Evolutionary conservation across 2,329 filamentous ascomycete species (phyloP).

Genomic region (Epichloe brachyelytri): DNA sequence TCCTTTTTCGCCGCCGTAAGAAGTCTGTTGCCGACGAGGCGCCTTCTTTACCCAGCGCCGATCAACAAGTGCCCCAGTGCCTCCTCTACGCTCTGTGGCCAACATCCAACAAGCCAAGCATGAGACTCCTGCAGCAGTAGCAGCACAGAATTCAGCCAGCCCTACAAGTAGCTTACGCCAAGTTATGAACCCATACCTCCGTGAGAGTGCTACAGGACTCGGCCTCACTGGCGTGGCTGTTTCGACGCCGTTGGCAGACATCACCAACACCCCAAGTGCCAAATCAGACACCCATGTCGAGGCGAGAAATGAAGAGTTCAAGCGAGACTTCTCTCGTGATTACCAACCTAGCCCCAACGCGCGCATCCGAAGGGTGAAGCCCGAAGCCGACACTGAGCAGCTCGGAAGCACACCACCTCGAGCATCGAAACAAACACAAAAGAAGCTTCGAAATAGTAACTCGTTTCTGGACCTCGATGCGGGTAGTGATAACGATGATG

Average conservation of each 20-base stretch:
- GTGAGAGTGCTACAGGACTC: constrained; percentile 15
- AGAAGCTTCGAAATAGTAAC: constrained; percentile 22
- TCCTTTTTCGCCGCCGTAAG: constrained; percentile 92
- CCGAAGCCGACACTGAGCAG: constrained; percentile 24
- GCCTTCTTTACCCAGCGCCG: constrained; percentile 43
- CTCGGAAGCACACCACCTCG: constrained; percentile 20
- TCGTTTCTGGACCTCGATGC: constrained; percentile 39
- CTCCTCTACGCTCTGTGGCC: constrained; percentile 21
- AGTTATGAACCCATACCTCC: constrained; percentile 76
- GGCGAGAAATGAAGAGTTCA: constrained; percentile 19
- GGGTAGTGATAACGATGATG: constrained; percentile 34
- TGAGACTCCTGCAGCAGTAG: constrained; percentile 13
- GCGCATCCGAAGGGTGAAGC: constrained; percentile 52
- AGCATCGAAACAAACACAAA: constrained; percentile 18
- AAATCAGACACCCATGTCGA: constrained; percentile 15
- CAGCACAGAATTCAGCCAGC: constrained; percentile 30
- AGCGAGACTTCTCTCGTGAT: constrained; percentile 58
- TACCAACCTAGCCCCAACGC: constrained; percentile 62
- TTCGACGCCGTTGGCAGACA: constrained; percentile 12
- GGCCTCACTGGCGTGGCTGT: constrained; percentile 11
- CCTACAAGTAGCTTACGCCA: constrained; percentile 70
- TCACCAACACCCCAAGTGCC: constrained; percentile 11
- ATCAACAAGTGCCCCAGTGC: constrained; percentile 28
- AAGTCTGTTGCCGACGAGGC: constrained; percentile 68
- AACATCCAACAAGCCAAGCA: constrained; percentile 19